phyloP scores from a whole-genome alignment of 1,284 basidiomycete genomes.

The Amylostereum areolatum region DNA sequence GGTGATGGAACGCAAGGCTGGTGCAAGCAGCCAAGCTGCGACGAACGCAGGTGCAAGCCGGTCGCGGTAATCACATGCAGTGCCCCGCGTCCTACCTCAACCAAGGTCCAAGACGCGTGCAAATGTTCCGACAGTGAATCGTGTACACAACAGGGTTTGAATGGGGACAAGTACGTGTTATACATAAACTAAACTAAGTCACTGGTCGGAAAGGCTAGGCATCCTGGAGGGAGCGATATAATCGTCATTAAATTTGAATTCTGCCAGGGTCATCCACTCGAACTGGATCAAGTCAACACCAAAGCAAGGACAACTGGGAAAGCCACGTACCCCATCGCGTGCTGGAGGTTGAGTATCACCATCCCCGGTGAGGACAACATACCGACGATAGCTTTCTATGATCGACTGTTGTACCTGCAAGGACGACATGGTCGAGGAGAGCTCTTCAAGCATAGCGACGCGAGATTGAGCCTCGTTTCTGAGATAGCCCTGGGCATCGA shows the following conservation, averaged over 20 bases:
- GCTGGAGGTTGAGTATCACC: slow-evolving; percentile 17
- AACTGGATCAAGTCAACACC: slow-evolving; percentile 22
- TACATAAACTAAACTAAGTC: neutral
- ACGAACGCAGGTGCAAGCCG: too few species aligned
- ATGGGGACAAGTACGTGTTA: too few species aligned
- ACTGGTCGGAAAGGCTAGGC: slow-evolving; percentile 1
- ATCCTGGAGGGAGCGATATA: slow-evolving; percentile 21
- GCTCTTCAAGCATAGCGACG: slow-evolving; percentile 31
- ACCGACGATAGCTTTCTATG: slow-evolving; percentile 54
- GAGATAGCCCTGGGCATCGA: neutral
- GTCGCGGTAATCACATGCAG: too few species aligned
- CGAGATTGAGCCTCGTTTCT: neutral
- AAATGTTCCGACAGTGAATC: too few species aligned
- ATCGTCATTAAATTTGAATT: slow-evolving; percentile 38
- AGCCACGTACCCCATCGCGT: neutral
- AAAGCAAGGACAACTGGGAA: neutral
- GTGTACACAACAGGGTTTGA: too few species aligned
- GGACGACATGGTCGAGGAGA: slow-evolving; percentile 33
- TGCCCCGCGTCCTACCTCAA: too few species aligned
- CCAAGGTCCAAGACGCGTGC: too few species aligned
- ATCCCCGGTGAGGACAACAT: slow-evolving; percentile 43
- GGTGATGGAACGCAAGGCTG: too few species aligned
- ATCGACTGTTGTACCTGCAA: slow-evolving; percentile 54
- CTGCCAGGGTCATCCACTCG: slow-evolving; percentile 27
- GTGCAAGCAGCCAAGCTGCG: too few species aligned